phyloP scores from a whole-genome alignment of 495 filamentous ascomycete species.

The Collariella sp. region DNA sequence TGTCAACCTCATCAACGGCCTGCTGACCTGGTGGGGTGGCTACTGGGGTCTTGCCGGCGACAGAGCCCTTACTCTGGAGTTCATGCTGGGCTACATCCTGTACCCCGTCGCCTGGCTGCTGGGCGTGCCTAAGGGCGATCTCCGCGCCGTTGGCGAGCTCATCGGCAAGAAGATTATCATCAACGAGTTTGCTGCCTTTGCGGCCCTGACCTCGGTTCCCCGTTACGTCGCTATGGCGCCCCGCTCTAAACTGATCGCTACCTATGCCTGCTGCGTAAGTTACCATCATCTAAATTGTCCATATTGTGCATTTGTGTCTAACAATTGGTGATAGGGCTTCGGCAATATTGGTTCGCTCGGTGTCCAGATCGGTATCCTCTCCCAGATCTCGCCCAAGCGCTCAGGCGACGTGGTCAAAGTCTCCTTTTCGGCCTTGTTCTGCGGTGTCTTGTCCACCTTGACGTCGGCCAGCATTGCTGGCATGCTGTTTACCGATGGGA shows the following conservation, averaged over 20 bases:
- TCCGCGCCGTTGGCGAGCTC: slow-evolving; percentile 65
- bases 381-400: slow-evolving; percentile 67
- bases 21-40: slow-evolving; percentile 82
- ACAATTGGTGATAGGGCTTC: slow-evolving; percentile 63
- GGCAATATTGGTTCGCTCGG: slow-evolving; percentile 76
- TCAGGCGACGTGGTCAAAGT: slow-evolving; percentile 66
- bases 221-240: slow-evolving; percentile 51
- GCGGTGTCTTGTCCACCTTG: slow-evolving; percentile 70
- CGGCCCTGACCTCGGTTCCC: slow-evolving; percentile 48
- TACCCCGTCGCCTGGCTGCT: slow-evolving; percentile 81
- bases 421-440: slow-evolving; percentile 67
- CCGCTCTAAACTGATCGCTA: slow-evolving; percentile 72
- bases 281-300: background rate
- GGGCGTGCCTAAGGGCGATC: slow-evolving; percentile 64
- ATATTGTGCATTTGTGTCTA: slow-evolving; percentile 46
- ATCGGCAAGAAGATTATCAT: slow-evolving; percentile 78
- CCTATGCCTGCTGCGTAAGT: slow-evolving; percentile 83
- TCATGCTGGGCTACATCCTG: slow-evolving; percentile 75
- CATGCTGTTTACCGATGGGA: slow-evolving; percentile 28
- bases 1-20: slow-evolving; percentile 62
- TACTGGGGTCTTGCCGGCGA: slow-evolving; percentile 64
- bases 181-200: slow-evolving; percentile 63
- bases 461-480: slow-evolving; percentile 78
- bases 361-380: slow-evolving; percentile 77
- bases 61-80: slow-evolving; percentile 59